These are phyloP conservation scores for Tulasnella sp. DNA, from an alignment of 768 basidiomycete genomes.

Conservation along the genomic window DNA sequence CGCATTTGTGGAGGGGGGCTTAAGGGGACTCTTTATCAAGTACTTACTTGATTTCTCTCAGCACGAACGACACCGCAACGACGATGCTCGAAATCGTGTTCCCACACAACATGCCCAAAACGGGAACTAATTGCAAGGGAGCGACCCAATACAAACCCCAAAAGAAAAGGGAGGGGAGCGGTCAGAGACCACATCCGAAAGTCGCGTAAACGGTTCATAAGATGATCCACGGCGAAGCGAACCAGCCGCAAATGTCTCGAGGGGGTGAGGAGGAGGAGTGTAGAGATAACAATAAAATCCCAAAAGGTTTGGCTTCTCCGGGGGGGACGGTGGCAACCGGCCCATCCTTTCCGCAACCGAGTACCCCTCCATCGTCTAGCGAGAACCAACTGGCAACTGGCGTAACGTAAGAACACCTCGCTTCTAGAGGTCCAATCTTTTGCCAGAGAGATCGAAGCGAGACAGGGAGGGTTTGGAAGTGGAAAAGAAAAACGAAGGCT, in stretches of 20 bases:
- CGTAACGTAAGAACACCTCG: no score
- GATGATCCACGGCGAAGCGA: no score
- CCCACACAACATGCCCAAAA: conserved; percentile 83
- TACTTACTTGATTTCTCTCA: conserved; percentile 69
- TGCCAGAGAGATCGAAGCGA: not conserved
- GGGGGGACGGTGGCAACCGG: no score
- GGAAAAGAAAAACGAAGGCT: not conserved
- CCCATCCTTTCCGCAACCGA: not conserved
- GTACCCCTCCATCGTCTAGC: not conserved
- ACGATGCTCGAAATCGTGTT: conserved; percentile 72
- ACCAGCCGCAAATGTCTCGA: no score
- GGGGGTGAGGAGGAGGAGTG: no score
- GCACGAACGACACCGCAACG: conserved; percentile 62
- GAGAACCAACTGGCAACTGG: no score
- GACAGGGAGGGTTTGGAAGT: not conserved
- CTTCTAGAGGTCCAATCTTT: not conserved
- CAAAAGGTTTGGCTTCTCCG: not conserved
- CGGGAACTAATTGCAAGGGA: conserved; percentile 70
- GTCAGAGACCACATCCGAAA: not conserved
- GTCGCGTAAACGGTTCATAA: no score
- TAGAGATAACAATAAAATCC: not conserved
- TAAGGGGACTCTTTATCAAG: no score
- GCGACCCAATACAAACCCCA: no score
- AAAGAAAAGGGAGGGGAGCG: no score
- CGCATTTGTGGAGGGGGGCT: no score